Evolutionary conservation across 2,329 filamentous ascomycete species (phyloP).

Genomic region (Exophiala lecanii-corni): DNA sequence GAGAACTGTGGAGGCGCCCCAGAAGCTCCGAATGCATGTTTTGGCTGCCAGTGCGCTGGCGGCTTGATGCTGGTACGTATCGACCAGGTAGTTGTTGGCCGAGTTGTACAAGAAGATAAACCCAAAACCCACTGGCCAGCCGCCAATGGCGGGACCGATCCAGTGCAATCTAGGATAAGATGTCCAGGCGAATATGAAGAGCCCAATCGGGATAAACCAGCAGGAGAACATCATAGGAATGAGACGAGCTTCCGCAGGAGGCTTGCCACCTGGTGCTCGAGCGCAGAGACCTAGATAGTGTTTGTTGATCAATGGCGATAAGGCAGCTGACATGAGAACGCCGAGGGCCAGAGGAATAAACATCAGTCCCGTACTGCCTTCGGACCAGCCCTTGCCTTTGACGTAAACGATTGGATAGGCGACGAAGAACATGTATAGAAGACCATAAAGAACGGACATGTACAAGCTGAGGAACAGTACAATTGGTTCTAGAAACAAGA

Average conservation of each 20-base stretch:
- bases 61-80: slow-evolving; percentile 79
- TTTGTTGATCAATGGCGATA: slow-evolving; percentile 70
- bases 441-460: slow-evolving; percentile 71
- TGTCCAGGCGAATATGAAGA: slow-evolving; percentile 66
- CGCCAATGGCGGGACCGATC: slow-evolving; percentile 68
- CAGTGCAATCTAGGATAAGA: slow-evolving; percentile 57
- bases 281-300: slow-evolving; percentile 65
- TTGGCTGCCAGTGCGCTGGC: slow-evolving; percentile 83
- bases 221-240: slow-evolving; percentile 78
- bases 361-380: slow-evolving; percentile 74
- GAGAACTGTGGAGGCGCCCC: slow-evolving; percentile 71
- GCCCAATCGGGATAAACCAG: slow-evolving; percentile 65
- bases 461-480: slow-evolving; percentile 79
- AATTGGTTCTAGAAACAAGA: slow-evolving; percentile 78
- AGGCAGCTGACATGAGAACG: slow-evolving; percentile 62
- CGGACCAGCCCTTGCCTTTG: slow-evolving; percentile 70
- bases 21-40: slow-evolving; percentile 81
- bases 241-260: slow-evolving; percentile 71
- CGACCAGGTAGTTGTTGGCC: slow-evolving; percentile 70
- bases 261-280: slow-evolving; percentile 61
- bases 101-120: slow-evolving; percentile 82
- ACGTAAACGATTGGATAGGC: slow-evolving; percentile 64
- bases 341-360: slow-evolving; percentile 80
- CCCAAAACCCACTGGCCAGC: slow-evolving; percentile 69
- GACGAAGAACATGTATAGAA: slow-evolving; percentile 51